Conservation (phyloP, 305 asterid species). For the Nicotiana rustica region DNA sequence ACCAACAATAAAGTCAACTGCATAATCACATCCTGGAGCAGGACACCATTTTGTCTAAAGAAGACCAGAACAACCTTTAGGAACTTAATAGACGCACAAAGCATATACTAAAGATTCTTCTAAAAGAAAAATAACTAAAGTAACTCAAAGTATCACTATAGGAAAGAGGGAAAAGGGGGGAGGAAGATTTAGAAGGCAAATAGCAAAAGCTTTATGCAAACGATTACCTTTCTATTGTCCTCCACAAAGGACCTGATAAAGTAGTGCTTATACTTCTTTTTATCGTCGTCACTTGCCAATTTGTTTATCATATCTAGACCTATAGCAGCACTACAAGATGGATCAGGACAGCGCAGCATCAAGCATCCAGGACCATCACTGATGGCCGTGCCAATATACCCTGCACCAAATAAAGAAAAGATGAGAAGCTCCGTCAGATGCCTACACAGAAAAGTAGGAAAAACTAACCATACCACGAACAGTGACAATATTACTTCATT, state of each 20-base stretch:
- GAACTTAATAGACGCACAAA: slow-evolving; percentile 30
- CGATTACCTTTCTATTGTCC: slow-evolving; percentile 71
- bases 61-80: slow-evolving; percentile 36
- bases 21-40: slow-evolving; percentile 94
- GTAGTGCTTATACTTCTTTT: slow-evolving; percentile 59
- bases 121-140: slow-evolving; percentile 25
- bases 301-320: slow-evolving; percentile 74
- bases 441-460: neutral
- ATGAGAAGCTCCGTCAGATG: slow-evolving; percentile 25
- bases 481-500: too few relatives aligned
- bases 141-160: neutral
- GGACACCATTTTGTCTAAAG: slow-evolving; percentile 96
- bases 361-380: slow-evolving; percentile 83
- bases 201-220: slow-evolving; percentile 34
- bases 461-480: neutral
- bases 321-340: slow-evolving; percentile 76
- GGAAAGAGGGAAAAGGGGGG: neutral
- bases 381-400: slow-evolving; percentile 73
- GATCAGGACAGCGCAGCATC: slow-evolving; percentile 81
- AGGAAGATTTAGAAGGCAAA: slow-evolving; percentile 25
- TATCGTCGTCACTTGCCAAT: slow-evolving; percentile 63
- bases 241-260: slow-evolving; percentile 74
- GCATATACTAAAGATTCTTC: slow-evolving; percentile 34
- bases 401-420: slow-evolving; percentile 47
- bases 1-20: slow-evolving; percentile 82